phyloP scores from a whole-genome alignment of 176 grass and related monocot genomes.

The Tillandsia fasciculata region DNA sequence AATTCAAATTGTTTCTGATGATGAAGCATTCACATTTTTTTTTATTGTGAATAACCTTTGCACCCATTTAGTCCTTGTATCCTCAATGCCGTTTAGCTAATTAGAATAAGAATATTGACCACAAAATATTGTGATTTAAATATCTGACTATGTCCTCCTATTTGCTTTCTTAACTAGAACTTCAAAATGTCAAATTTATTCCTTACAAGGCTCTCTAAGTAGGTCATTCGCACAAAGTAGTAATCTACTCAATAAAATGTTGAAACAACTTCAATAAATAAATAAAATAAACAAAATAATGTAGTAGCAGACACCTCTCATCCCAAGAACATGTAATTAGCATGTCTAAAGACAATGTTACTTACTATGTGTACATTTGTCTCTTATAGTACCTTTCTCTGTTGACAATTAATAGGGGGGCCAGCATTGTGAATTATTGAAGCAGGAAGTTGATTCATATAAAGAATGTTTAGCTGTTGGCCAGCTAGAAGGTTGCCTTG shows the following conservation, averaged over 20 bases:
- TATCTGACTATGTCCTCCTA: not conserved
- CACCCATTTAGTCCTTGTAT: too few relatives aligned
- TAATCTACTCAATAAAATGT: not conserved
- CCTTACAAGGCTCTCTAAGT: too few relatives aligned
- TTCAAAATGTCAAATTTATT: too few relatives aligned
- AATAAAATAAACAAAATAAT: too few relatives aligned
- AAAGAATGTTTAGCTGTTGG: not conserved
- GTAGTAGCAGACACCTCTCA: too few relatives aligned
- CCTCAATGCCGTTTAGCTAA: too few relatives aligned
- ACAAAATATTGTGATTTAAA: not conserved
- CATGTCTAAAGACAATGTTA: too few relatives aligned
- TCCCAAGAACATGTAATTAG: too few relatives aligned
- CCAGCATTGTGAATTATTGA: conserved; percentile 2
- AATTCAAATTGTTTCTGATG: too few relatives aligned
- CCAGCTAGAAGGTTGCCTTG: not conserved
- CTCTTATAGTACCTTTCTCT: not conserved
- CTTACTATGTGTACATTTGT: too few relatives aligned
- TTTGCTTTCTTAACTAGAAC: not conserved
- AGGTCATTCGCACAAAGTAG: not conserved
- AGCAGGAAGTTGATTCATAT: not conserved
- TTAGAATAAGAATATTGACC: not conserved
- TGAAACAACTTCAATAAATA: not conserved
- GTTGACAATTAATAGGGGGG: not conserved
- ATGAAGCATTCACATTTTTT: too few relatives aligned
- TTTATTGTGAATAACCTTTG: too few relatives aligned